Base-by-base conservation (phyloP, 805 yeast genomes). In the Candida wancherniae region DNA sequence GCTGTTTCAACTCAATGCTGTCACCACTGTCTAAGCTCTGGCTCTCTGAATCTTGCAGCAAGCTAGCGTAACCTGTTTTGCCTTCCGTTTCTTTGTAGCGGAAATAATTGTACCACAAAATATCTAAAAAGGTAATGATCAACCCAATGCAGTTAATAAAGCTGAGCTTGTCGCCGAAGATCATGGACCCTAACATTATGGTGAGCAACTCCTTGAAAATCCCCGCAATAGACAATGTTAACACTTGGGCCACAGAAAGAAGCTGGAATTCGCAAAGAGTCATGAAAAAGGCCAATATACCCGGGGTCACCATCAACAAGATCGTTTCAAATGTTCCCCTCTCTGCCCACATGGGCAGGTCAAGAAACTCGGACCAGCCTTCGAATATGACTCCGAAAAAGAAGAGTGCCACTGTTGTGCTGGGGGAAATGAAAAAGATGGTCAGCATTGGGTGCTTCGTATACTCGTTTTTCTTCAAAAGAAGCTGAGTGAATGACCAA, bases 401-500 rank as follows among this genome's bases (percentile, higher is more conserved):
- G 9, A 85, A 57, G 17, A 92, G 61, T 1, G 75, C 60, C 1
- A 73, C 28, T 35, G 80, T 77, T 92, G 88, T 90, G 6, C 82
- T 68, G 2, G 98, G 97, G 0, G 95, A 76, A 11, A 92, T 59
- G 51, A 84, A 84, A 44, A 83, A 67, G 24, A 92, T 87, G 6
- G 97, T 85, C 22, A 80, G 67, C 12, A 92, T 75, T 2, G 98
- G 94, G 50, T 88, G 80, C 22, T 72, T 71, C 4, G 79, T 74
- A 31, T 75, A 60, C 16, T 64, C 67, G 42, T 77, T 77, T 25
- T 63, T 69, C 43, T 73, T 80, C 29, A 92, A 61, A 20, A 90
- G 67, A 14, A 92, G 55, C 51, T 92, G 97, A 1, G 97, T 87
- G 39, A 88, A 73, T 1, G 95, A 90, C 98, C 98, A 92, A 41